These are phyloP conservation scores for Tulasnella sp. DNA, from an alignment of 768 basidiomycete species.

Conservation along the genomic window DNA sequence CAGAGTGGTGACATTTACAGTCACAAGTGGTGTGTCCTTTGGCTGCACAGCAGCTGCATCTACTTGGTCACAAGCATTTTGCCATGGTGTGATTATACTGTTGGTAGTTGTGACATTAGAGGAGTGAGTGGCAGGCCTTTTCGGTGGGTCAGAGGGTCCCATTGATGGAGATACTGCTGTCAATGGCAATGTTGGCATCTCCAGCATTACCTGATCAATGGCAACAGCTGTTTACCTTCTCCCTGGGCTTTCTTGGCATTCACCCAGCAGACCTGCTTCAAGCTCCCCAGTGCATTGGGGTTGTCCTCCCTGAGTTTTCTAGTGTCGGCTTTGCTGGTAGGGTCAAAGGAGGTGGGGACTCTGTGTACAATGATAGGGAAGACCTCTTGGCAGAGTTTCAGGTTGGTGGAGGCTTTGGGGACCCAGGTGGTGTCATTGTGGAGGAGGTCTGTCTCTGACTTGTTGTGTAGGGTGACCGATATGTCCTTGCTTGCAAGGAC, in stretches of 20 bases:
- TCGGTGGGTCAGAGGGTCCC: neutral
- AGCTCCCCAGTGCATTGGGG: neutral
- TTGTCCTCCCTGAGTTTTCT: neutral
- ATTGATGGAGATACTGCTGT: neutral
- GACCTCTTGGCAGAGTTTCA: neutral
- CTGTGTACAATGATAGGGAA: neutral
- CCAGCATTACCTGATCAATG: slow-evolving; percentile 11
- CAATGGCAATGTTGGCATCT: slow-evolving; percentile 8
- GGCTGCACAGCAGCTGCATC: slow-evolving; percentile 1
- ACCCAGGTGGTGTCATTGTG: neutral
- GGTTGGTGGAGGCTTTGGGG: neutral
- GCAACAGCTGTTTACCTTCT: neutral
- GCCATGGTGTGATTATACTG: slow-evolving; percentile 12
- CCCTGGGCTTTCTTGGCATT: neutral
- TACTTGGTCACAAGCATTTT: neutral
- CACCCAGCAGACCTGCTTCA: neutral
- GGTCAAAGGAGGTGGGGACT: neutral
- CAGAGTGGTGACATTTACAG: neutral
- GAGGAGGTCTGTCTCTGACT: neutral
- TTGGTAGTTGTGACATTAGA: slow-evolving; percentile 16
- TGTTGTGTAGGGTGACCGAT: neutral
- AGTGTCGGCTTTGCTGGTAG: neutral
- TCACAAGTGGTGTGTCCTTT: neutral
- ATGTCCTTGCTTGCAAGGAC: neutral
- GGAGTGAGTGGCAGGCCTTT: slow-evolving; percentile 5